Percentiles rank a stretch among this genome's conserved stretches.
These are phyloP conservation scores for Pichia rugopelliculosa DNA, from an alignment of 805 yeast genomes.

Conservation along the genomic window DNA sequence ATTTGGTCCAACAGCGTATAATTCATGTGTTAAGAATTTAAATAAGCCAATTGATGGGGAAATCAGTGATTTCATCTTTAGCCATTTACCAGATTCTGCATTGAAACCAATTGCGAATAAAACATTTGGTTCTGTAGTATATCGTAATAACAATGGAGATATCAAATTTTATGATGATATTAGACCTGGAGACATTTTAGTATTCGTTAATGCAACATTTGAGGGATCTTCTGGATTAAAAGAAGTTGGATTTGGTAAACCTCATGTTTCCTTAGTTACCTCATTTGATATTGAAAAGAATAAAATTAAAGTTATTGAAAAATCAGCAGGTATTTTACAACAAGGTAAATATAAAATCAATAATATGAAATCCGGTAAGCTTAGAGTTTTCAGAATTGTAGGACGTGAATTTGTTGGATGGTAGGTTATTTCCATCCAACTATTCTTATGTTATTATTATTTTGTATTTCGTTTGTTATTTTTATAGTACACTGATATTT, in stretches of 20 bases:
- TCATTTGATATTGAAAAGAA: conserved; percentile 70
- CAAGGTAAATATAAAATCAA: conserved; percentile 58
- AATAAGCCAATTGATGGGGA: conserved; percentile 22
- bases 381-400: conserved; percentile 73
- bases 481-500: not conserved
- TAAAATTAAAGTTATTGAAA: conserved; percentile 62
- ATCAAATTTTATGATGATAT: conserved; percentile 54
- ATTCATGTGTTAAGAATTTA: conserved; percentile 32
- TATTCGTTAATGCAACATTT: conserved; percentile 69
- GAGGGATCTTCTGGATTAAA: conserved; percentile 49
- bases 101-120: conserved; percentile 49
- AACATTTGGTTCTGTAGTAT: conserved; percentile 68
- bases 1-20: conserved; percentile 46
- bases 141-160: conserved; percentile 44
- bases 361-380: conserved; percentile 71
- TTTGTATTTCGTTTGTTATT: not conserved
- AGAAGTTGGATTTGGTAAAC: conserved; percentile 49
- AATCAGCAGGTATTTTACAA: conserved; percentile 42
- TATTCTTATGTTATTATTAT: not conserved
- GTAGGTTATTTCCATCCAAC: conserved; percentile 27
- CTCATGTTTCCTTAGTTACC: conserved; percentile 53
- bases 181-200: conserved; percentile 77
- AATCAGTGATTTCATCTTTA: conserved; percentile 31
- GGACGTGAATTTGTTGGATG: conserved; percentile 70
- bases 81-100: conserved; percentile 30